phyloP scores from a whole-genome alignment of 352 stramenopile genomes.

The Phytophthora constricta region DNA sequence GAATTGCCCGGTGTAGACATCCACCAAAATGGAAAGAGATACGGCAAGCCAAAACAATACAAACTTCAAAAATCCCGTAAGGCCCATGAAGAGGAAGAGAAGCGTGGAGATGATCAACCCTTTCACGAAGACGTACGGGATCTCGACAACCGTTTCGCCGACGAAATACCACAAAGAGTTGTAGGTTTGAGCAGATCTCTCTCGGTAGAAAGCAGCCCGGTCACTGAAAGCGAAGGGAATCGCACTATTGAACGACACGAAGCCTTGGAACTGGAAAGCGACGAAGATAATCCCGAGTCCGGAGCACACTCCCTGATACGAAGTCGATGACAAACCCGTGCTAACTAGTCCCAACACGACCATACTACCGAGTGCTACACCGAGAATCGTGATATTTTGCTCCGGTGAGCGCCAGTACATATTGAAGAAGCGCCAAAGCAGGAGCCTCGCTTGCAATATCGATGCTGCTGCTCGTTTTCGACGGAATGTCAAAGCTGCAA shows the following conservation, averaged over 20 bases:
- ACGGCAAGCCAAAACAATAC: conserved; percentile 78
- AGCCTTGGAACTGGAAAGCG: conserved; percentile 45
- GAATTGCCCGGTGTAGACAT: conserved; percentile 75
- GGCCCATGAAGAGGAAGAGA: conserved; percentile 43
- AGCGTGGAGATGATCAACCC: conserved; percentile 13
- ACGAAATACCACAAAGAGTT: conserved; percentile 58
- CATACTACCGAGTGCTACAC: neutral
- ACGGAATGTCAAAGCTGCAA: conserved; percentile 16
- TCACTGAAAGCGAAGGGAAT: conserved; percentile 74
- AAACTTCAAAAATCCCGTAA: conserved; percentile 46
- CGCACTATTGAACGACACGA: conserved; percentile 67
- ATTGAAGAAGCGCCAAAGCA: conserved; percentile 25
- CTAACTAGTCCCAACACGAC: conserved; percentile 8
- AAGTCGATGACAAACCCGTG: neutral
- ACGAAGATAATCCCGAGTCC: conserved; percentile 23
- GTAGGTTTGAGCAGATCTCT: conserved; percentile 84
- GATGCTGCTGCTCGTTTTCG: conserved; percentile 16
- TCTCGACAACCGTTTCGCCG: conserved; percentile 17
- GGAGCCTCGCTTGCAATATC: conserved; percentile 8
- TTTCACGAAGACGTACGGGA: conserved; percentile 21
- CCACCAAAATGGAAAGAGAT: conserved; percentile 53
- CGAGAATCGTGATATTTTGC: conserved; percentile 16
- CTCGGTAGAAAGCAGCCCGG: conserved; percentile 61
- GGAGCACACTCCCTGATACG: conserved; percentile 16
- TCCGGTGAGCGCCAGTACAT: conserved; percentile 37